Conservation (phyloP, 306 rosid genomes). For the Cucurbita moschata region DNA sequence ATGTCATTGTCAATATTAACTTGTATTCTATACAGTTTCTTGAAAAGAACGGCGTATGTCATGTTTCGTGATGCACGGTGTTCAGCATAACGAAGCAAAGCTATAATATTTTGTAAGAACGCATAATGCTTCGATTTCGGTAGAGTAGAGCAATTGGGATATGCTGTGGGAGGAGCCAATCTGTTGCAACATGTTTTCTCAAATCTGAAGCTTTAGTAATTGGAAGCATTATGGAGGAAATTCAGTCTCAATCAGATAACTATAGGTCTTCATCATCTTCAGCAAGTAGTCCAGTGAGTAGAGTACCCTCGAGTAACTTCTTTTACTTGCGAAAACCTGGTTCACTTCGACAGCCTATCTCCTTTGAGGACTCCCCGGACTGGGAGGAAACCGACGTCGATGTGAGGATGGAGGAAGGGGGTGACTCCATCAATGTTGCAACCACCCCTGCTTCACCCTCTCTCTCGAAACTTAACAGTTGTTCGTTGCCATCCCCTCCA, state of each 20-base stretch:
- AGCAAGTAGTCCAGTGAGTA: slow-evolving; percentile 91
- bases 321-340: slow-evolving; percentile 94
- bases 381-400: slow-evolving; percentile 87
- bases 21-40: background rate
- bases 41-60: background rate
- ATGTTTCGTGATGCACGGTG: background rate
- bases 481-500: slow-evolving; percentile 79
- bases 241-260: slow-evolving; percentile 86
- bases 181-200: slow-evolving; percentile 10
- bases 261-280: slow-evolving; percentile 94
- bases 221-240: slow-evolving; percentile 62
- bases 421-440: slow-evolving; percentile 63
- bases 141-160: background rate
- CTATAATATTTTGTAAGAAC: background rate
- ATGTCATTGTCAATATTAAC: background rate
- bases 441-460: slow-evolving; percentile 83
- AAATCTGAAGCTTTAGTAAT: slow-evolving; percentile 13
- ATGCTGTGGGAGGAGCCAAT: background rate
- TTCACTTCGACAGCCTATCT: slow-evolving; percentile 84
- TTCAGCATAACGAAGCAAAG: background rate
- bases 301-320: slow-evolving; percentile 96
- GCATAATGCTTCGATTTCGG: background rate
- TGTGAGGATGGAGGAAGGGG: slow-evolving; percentile 72
- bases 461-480: slow-evolving; percentile 78
- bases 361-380: slow-evolving; percentile 96